Conservation (phyloP, 2,329 filamentous ascomycete genomes). For the Dactylella cylindrospora region DNA sequence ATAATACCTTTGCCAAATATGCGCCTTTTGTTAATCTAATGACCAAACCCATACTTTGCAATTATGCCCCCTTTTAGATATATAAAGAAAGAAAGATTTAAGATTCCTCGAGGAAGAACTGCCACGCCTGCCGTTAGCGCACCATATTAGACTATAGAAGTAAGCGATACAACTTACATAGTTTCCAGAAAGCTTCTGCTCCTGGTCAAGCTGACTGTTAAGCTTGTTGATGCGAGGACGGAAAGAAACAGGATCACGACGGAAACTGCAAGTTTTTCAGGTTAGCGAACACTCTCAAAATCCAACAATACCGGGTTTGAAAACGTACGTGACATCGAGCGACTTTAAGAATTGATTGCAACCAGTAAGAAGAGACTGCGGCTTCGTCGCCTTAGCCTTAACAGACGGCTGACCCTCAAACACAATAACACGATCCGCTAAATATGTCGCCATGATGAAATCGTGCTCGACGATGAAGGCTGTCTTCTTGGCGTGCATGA, state of each 20-base stretch:
- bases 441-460: conserved; percentile 91
- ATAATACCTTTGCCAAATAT: conserved; percentile 18
- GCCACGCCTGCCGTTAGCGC: conserved; percentile 15
- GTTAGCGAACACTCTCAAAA: conserved; percentile 9
- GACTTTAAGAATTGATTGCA: conserved; percentile 98
- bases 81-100: conserved; percentile 49
- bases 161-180: conserved; percentile 64
- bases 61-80: conserved; percentile 10
- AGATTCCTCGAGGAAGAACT: conserved; percentile 95
- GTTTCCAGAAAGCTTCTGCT: conserved; percentile 91
- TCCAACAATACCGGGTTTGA: too few species aligned
- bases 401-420: conserved; percentile 93
- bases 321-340: conserved; percentile 73
- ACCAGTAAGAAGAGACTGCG: conserved; percentile 88
- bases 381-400: conserved; percentile 80
- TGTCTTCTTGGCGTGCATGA: conserved; percentile 99
- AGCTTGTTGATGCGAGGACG: conserved; percentile 98
- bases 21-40: conserved; percentile 26
- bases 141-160: conserved; percentile 10
- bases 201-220: conserved; percentile 92
- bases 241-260: conserved; percentile 93
- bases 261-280: conserved; percentile 61
- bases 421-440: conserved; percentile 93
- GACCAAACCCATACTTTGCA: conserved; percentile 17
- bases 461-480: conserved; percentile 99